A percentile compares a stretch with the other conserved stretches of the same genome.
These are phyloP conservation scores for Melampsora americana DNA, from an alignment of 1,284 basidiomycete species.

Conservation along the genomic window DNA sequence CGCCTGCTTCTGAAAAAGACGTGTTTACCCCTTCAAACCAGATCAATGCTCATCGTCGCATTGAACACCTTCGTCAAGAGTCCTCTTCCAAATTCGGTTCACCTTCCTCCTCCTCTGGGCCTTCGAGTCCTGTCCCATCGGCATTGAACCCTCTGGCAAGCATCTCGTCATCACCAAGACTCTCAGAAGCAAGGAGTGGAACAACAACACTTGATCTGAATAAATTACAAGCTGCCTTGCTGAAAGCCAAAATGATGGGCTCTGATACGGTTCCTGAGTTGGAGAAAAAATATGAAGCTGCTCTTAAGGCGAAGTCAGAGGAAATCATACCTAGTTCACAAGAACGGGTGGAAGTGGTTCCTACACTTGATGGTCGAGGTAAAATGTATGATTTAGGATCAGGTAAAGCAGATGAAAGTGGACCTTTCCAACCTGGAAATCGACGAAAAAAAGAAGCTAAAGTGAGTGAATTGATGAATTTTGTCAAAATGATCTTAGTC, in stretches of 20 bases:
- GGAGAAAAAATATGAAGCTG: constrained; percentile 75
- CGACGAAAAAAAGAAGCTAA: constrained; percentile 69
- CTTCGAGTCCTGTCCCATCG: constrained; percentile 73
- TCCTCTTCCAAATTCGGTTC: constrained; percentile 13
- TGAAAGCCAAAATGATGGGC: constrained; percentile 82
- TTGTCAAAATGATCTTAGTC: neutral
- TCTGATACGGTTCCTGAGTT: constrained; percentile 68
- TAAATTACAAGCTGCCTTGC: constrained; percentile 83
- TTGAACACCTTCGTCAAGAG: constrained; percentile 16
- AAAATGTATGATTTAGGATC: constrained; percentile 85
- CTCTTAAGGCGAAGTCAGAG: constrained; percentile 45
- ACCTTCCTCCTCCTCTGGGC: constrained; percentile 43
- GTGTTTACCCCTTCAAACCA: constrained; percentile 9
- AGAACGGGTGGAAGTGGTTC: constrained; percentile 70
- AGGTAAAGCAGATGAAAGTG: constrained; percentile 60
- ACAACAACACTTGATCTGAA: constrained; percentile 63
- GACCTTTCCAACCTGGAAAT: constrained; percentile 62
- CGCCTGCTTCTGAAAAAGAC: constrained; percentile 14
- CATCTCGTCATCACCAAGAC: constrained; percentile 26
- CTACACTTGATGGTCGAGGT: constrained; percentile 81
- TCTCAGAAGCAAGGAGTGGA: constrained; percentile 42
- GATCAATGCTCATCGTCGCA: constrained; percentile 15
- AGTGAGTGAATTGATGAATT: constrained; percentile 57
- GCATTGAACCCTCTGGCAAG: constrained; percentile 69
- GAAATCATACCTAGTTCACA: constrained; percentile 51